Percentiles rank a stretch among this genome's conserved stretches.
Conservation (phyloP, 208 protist species). For the Trypanosoma avium region DNA sequence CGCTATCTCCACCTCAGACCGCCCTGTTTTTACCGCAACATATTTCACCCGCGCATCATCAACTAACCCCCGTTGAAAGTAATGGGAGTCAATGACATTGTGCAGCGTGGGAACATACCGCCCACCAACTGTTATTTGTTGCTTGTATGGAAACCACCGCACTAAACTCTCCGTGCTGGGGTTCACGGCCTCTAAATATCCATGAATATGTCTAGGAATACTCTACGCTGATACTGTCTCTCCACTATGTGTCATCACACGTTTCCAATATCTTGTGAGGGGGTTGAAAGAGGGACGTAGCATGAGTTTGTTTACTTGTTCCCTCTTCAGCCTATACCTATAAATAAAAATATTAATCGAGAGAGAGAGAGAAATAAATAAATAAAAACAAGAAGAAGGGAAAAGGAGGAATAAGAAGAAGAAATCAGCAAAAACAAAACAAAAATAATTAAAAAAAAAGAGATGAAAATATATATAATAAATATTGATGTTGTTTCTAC, state of each 20-base stretch:
- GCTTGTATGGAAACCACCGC: slow-evolving; percentile 88
- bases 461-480: background rate
- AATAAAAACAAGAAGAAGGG: background rate
- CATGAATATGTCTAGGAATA: slow-evolving; percentile 86
- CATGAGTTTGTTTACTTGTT: too few species aligned
- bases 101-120: slow-evolving; percentile 75
- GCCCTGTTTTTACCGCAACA: slow-evolving; percentile 69
- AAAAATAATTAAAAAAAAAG: background rate
- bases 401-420: background rate
- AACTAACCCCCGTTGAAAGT: slow-evolving; percentile 77
- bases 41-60: slow-evolving; percentile 88
- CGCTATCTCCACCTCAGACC: slow-evolving; percentile 73
- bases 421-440: background rate
- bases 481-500: too few species aligned
- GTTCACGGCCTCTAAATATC: slow-evolving; percentile 78
- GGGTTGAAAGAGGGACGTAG: slow-evolving; percentile 73
- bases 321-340: too few species aligned
- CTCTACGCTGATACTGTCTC: slow-evolving; percentile 76
- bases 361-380: slow-evolving; percentile 17
- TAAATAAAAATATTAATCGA: slow-evolving; percentile 3
- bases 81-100: slow-evolving; percentile 79
- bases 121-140: slow-evolving; percentile 82
- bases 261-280: slow-evolving; percentile 78
- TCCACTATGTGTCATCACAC: slow-evolving; percentile 77
- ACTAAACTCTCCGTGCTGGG: slow-evolving; percentile 63